Evolutionary conservation across 345 rosid species (phyloP), one percentile per base, ranked within the genome.

Genomic region (Clausena lansium): DNA sequence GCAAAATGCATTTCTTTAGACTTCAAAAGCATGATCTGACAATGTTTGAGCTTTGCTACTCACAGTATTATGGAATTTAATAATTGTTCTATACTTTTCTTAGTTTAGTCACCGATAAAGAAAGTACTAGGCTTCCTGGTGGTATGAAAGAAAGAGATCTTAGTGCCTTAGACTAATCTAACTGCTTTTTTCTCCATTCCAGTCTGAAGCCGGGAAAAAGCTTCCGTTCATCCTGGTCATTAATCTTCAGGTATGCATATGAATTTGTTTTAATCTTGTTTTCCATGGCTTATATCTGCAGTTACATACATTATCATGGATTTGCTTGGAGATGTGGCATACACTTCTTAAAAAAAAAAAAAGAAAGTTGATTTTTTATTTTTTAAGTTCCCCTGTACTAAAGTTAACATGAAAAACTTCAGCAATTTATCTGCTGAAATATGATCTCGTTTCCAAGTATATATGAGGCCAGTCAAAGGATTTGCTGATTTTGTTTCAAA

Each of bases 171-270:
- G 0, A 11, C 50, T 45, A 67, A 66, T 58, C 58, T 75, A 20
- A 64, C 33, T 68, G 59, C 22, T 67, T 27, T 73, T 67, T 80
- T 30, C 19, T 76, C 65, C 57, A 80, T 80, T 91, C 81, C 92
- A 96, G 99, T 89, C 94, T 19, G 95, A 91, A 80, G 87, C 90
- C 25, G 98, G 97, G 74, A 96, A 96, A 80, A 91, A 83, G 88
- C 94, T 96, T 76, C 98, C 99, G 0, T 94, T 96, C 84, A 82
- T 96, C 81, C 92, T 96, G 28, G 82, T 92, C 76, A 68, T 94
- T 81, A 94, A 94, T 83, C 98, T 96, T 52, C 97, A 96, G 98
- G 99, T 96, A 88, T 67, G 77, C 60, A 58, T 73, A 66, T 58
- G 67, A 55, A 62, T 66, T 45, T 30, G n/a, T 76, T 79, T 30